Evolutionary conservation across 208 protist genomes (phyloP), one percentile per base, ranked within the genome.

Genomic region (Tritrichomonas musculus): DNA sequence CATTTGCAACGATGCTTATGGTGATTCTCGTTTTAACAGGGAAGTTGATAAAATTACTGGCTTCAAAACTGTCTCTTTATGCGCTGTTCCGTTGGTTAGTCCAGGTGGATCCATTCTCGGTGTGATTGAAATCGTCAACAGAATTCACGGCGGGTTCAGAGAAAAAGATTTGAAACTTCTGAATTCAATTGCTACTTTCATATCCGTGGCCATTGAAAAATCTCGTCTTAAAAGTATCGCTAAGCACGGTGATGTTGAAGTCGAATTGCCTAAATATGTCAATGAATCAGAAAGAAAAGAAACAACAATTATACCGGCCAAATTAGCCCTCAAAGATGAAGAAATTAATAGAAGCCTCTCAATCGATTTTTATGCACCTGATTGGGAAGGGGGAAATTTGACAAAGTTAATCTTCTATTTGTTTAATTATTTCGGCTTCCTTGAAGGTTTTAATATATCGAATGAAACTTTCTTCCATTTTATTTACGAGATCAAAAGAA

Each of bases 371-470:
- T 47, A 53, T 33, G 36, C 41, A n/a, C 17, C 53, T 1, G 44
- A 53, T 53, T 84, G 73, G 73, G 44, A 84, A n/a, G n/a, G n/a
- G 17, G 53, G 49, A 8, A n/a, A 53, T 33, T 47, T 33, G 36
- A 33, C 53, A 8, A 84, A 84, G 22, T 49, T n/a, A 8, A 33
- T 53, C 0, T 47, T 84, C 53, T 92, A 66, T n/a, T n/a, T 94
- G 53, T 94, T 93, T 30, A 49, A 94, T 64, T 22, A 20, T 1
- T 64, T 82, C 13, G 93, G 73, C n/a, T 69, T 94, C 14, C 20
- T 94, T 20, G 22, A 57, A 41, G 27, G 57, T 22, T 94, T 94
- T 25, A 49, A 92, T 5, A 73, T 94, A 0, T 44, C 92, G 4
- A 73, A 50, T 22, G 4, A 60, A 27, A 47, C 36, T 8, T 27